Evolutionary conservation across 805 yeast species (phyloP), one percentile per base, ranked within the genome.

Genomic region (Starmerella potacharoeniae): DNA sequence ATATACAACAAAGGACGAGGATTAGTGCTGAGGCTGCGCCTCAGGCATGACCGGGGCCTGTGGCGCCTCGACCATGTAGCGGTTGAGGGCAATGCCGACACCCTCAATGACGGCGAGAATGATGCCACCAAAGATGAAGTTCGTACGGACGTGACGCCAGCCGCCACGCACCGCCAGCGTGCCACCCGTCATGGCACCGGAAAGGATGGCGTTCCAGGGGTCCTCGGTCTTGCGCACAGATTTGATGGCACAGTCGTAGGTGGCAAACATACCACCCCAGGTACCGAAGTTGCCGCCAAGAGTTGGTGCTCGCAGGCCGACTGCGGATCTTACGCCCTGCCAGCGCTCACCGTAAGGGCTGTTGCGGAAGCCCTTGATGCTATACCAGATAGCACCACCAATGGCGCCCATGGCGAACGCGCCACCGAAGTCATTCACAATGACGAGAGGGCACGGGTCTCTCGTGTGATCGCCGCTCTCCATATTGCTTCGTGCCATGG

Each of bases 381-480:
- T 97, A 75, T 93, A 97, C 98, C 98, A 93, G 60, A 93, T 83
- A 65, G 91, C 83, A 62, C 99, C 99, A 75, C 98, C 98, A 67
- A 93, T 86, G 64, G 82, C 96, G 74, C 99, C 99, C 97, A 93
- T 91, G 67, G 97, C 83, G 67, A 90, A 93, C 55, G 98, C 97
- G 71, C 97, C 97, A 69, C 99, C 99, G 66, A 93, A 93, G 76
- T 93, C 99, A 73, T 84, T 91, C 62, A 93, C 75, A 62, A 93
- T 88, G 56, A 93, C 97, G 62, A 91, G 79, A 55, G 99, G 99
- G 75, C 99, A 93, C 65, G 99, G 99, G 71, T 93, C 99, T 81
- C 97, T 86, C 45, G 96, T 82, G 73, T 93, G 97, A 75, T 93
- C 98, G 54, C 96, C 95, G 11, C 52, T 51, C 17, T 57, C 47